Conservation (phyloP, 2,329 filamentous ascomycete species). For the Nemania sp. region DNA sequence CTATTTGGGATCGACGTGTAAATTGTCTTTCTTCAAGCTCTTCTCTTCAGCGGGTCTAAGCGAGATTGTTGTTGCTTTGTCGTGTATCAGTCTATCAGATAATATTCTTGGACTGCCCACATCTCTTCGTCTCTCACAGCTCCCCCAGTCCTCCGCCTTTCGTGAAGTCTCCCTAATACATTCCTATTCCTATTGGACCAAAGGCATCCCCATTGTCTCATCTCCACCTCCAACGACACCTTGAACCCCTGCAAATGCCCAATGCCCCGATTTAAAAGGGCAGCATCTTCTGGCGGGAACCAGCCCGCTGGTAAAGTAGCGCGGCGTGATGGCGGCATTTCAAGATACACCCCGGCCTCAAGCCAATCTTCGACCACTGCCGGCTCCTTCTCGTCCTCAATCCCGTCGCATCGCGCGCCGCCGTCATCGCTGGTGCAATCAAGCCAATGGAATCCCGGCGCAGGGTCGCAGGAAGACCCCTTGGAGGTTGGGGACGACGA, state of each 20-base stretch:
- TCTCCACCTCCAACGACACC: not conserved
- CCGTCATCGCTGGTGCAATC: constrained; percentile 26
- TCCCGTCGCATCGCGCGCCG: constrained; percentile 13
- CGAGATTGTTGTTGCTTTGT: not conserved
- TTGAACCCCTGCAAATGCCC: not conserved
- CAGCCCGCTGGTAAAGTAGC: constrained; percentile 25
- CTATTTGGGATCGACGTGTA: not conserved
- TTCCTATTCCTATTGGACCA: not conserved
- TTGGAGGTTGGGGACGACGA: constrained; percentile 45
- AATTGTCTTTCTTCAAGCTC: too few species aligned
- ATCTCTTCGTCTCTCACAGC: not conserved
- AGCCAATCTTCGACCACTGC: constrained; percentile 14
- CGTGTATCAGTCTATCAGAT: too few species aligned
- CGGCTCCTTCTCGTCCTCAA: constrained; percentile 18
- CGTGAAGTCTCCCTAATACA: not conserved
- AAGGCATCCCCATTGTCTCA: not conserved
- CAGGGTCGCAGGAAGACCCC: constrained; percentile 28
- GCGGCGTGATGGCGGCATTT: constrained; percentile 19
- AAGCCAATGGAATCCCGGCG: constrained; percentile 16
- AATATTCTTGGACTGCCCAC: not conserved
- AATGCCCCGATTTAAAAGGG: constrained; percentile 30
- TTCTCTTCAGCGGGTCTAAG: not conserved
- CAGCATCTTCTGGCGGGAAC: constrained; percentile 14
- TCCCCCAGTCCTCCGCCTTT: not conserved
- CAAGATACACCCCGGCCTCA: constrained; percentile 15